These are phyloP conservation scores for Eucalyptus pauciflora DNA, from an alignment of 345 rosid species.

Conservation along the genomic window DNA sequence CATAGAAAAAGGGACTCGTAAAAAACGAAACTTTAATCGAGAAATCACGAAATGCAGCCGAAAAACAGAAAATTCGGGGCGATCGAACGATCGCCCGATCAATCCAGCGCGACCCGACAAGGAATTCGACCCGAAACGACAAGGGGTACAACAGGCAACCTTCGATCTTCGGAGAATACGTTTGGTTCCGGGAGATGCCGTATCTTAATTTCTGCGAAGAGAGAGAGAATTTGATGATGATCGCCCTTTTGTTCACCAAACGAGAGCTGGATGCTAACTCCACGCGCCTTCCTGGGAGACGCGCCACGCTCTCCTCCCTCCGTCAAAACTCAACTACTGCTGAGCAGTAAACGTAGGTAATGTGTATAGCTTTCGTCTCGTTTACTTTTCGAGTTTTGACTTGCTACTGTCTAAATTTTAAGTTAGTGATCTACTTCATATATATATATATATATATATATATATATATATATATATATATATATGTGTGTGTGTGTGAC, in stretches of 20 bases:
- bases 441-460: background rate
- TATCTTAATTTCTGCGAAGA: background rate
- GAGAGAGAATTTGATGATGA: background rate
- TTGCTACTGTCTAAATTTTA: too few relatives aligned
- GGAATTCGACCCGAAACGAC: background rate
- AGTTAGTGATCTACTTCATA: background rate
- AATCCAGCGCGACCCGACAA: background rate
- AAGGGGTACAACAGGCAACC: background rate
- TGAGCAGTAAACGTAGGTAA: background rate
- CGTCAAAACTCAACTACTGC: background rate
- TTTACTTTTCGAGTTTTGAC: background rate
- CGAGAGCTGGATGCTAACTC: background rate
- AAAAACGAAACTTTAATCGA: background rate
- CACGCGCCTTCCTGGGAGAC: background rate
- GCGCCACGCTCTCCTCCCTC: background rate
- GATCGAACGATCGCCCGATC: background rate
- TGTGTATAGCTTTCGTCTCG: background rate
- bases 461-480: too few relatives aligned
- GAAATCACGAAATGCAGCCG: background rate
- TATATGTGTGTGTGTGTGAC: too few relatives aligned
- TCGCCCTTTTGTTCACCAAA: background rate
- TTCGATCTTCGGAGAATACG: background rate
- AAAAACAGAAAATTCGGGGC: background rate
- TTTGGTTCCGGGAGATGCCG: background rate
- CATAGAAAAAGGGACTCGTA: background rate